phyloP scores from a whole-genome alignment of 306 rosid genomes.

The Hippophae tibetana region DNA sequence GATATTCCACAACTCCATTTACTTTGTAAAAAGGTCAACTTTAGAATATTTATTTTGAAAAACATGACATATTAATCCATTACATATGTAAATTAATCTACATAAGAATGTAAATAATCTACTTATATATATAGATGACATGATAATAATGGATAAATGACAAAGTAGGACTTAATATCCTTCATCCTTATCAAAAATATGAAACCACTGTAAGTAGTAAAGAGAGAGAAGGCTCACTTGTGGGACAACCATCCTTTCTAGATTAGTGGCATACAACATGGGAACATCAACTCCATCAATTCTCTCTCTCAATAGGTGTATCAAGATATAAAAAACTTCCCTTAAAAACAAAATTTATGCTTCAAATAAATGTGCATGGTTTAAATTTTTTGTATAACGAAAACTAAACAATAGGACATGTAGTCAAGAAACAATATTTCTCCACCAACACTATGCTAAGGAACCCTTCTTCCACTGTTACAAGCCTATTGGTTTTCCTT shows the following conservation, averaged over 20 bases:
- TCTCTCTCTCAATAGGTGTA: slow-evolving; percentile 96
- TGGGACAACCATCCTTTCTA: slow-evolving; percentile 94
- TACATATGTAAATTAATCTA: no score
- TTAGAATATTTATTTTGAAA: no score
- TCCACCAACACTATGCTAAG: slow-evolving; percentile 98
- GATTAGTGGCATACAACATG: slow-evolving; percentile 97
- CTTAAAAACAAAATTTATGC: slow-evolving; percentile 80
- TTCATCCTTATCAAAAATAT: background rate
- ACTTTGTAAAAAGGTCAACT: no score
- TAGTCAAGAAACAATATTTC: slow-evolving; percentile 71
- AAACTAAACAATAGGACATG: slow-evolving; percentile 15
- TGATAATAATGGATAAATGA: no score
- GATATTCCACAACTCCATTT: no score
- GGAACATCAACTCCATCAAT: slow-evolving; percentile 94
- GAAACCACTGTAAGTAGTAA: background rate
- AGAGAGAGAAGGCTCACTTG: slow-evolving; percentile 41
- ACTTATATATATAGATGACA: no score
- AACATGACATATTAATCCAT: no score
- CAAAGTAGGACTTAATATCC: no score
- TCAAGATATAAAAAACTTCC: slow-evolving; percentile 95
- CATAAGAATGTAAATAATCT: no score
- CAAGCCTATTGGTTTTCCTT: slow-evolving; percentile 82
- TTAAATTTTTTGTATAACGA: background rate
- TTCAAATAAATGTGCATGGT: slow-evolving; percentile 11
- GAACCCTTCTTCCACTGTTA: slow-evolving; percentile 97